Conservation (phyloP, 768 basidiomycete species). For the Cyathus striatus region DNA sequence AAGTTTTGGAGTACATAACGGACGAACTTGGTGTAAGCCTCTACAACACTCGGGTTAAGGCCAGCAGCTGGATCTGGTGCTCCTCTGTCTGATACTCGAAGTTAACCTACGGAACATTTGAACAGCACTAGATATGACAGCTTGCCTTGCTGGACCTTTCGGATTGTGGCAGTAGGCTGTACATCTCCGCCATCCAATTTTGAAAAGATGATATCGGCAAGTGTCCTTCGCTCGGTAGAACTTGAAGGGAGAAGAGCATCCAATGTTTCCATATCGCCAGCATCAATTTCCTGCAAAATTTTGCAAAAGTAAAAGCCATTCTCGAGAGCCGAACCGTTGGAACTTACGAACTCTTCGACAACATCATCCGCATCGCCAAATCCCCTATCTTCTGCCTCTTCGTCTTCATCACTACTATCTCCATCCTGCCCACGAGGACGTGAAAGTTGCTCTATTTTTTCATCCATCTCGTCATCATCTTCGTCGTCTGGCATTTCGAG, state of each 20-base stretch:
- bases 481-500: conserved; percentile 60
- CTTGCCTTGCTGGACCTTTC: conserved; percentile 57
- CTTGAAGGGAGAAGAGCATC: conserved; percentile 78
- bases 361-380: conserved; percentile 46
- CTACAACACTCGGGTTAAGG: conserved; percentile 87
- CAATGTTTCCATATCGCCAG: conserved; percentile 80
- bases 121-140: conserved; percentile 1
- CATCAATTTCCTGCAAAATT: conserved; percentile 73
- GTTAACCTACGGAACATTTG: not conserved
- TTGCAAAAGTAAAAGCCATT: conserved; percentile 2
- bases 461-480: conserved; percentile 45
- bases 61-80: conserved; percentile 81
- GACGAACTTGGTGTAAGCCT: conserved; percentile 86
- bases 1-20: not conserved
- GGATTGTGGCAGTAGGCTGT: conserved; percentile 47
- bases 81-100: conserved; percentile 32
- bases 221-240: conserved; percentile 71
- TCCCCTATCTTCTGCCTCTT: conserved; percentile 51
- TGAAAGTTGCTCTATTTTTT: conserved; percentile 21
- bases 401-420: conserved; percentile 39
- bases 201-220: conserved; percentile 96
- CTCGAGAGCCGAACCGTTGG: not conserved
- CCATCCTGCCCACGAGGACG: conserved; percentile 25
- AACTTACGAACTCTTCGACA: conserved; percentile 60
- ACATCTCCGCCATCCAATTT: conserved; percentile 74